phyloP scores from a whole-genome alignment of 75 land plant genomes.

The Ceratopteris richardii region DNA sequence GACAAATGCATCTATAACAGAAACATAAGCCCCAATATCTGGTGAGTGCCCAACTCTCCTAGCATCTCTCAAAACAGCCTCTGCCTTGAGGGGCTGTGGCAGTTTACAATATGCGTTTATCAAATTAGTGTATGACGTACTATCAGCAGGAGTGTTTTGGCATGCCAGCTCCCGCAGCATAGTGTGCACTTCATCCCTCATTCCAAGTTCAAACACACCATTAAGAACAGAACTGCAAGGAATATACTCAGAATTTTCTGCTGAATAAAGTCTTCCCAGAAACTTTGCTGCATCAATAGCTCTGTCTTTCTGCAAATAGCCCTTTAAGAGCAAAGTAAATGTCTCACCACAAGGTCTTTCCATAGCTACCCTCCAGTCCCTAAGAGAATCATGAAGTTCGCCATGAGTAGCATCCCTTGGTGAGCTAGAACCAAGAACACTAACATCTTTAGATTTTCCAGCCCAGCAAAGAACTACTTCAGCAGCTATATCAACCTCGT shows the following conservation, averaged over 20 bases:
- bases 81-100: conserved; percentile 5
- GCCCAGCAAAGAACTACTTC: background rate
- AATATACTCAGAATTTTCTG: background rate
- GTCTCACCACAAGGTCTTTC: conserved; percentile 2
- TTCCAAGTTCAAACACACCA: background rate
- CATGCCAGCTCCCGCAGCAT: background rate
- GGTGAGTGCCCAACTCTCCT: background rate
- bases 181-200: background rate
- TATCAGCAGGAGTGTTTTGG: background rate
- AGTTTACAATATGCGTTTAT: conserved; percentile 6
- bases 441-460: background rate
- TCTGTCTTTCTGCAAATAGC: background rate
- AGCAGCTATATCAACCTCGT: conserved; percentile 24
- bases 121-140: background rate
- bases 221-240: background rate
- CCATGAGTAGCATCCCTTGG: background rate
- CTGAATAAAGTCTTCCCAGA: background rate
- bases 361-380: background rate
- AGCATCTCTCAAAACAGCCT: conserved; percentile 3
- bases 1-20: conserved; percentile 1
- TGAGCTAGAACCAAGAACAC: background rate
- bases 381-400: background rate
- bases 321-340: background rate
- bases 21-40: background rate
- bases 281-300: conserved; percentile 1